phyloP scores from a whole-genome alignment of 1,139 yeast genomes.

The Arxiozyma slooffiae region DNA sequence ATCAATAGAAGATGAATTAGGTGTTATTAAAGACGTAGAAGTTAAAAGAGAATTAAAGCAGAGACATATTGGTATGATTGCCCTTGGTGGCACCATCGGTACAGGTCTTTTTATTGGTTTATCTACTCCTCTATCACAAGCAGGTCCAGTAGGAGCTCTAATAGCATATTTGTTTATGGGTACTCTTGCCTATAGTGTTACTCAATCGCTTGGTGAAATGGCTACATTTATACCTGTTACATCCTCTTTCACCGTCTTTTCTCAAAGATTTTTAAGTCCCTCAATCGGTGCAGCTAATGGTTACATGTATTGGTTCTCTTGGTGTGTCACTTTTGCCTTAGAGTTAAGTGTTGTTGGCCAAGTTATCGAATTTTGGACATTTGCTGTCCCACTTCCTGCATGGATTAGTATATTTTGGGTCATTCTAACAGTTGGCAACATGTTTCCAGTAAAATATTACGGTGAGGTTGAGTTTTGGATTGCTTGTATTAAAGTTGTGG shows the following conservation, averaged over 20 bases:
- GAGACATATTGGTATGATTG: constrained; percentile 56
- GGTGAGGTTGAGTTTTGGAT: constrained; percentile 69
- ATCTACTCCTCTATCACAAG: constrained; percentile 42
- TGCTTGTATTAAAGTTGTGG: constrained; percentile 59
- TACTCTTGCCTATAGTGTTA: constrained; percentile 51
- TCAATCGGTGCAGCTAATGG: constrained; percentile 74
- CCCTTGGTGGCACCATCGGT: constrained; percentile 61
- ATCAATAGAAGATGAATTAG: constrained; percentile 8
- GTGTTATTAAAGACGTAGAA: constrained; percentile 30
- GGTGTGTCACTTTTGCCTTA: constrained; percentile 79
- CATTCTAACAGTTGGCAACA: constrained; percentile 41
- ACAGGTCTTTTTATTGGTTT: constrained; percentile 55
- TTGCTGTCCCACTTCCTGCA: constrained; percentile 50
- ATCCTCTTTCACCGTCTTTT: constrained; percentile 52
- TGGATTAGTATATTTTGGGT: constrained; percentile 71
- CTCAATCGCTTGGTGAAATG: constrained; percentile 69
- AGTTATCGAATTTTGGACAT: constrained; percentile 68
- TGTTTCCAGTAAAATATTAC: constrained; percentile 54
- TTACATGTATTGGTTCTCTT: constrained; percentile 78
- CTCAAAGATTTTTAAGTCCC: constrained; percentile 46
- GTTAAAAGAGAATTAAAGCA: constrained; percentile 45
- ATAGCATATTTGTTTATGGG: constrained; percentile 61
- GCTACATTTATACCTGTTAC: constrained; percentile 62
- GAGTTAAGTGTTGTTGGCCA: constrained; percentile 79
- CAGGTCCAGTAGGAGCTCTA: constrained; percentile 68